Evolutionary conservation across 495 filamentous ascomycete species (phyloP).

Genomic region (Daldinia loculata): DNA sequence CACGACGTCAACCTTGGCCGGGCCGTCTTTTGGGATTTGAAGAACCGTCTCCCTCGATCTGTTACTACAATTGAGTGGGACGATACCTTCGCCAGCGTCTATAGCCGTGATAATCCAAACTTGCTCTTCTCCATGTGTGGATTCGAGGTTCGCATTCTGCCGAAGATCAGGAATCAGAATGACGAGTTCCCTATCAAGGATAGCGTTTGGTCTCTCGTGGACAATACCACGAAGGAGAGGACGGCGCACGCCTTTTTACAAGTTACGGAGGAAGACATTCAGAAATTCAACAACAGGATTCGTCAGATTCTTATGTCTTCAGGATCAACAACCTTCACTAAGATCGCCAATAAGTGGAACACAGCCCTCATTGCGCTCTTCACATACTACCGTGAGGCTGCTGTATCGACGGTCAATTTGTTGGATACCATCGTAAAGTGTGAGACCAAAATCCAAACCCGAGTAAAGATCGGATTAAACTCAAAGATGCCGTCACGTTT

Average conservation of each 20-base stretch:
- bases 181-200: constrained; percentile 98
- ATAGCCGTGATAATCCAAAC: constrained; percentile 98
- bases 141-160: constrained; percentile 96
- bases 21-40: constrained; percentile 99
- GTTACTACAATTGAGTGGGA: constrained; percentile 99
- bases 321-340: constrained; percentile 98
- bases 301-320: constrained; percentile 99
- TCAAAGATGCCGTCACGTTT: constrained; percentile 99
- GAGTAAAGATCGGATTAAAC: constrained; percentile 98
- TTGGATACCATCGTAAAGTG: constrained; percentile 99
- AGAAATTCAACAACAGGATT: constrained; percentile 99
- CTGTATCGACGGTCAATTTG: constrained; percentile 94
- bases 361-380: constrained; percentile 98
- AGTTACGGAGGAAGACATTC: constrained; percentile 97
- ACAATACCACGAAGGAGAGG: constrained; percentile 94
- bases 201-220: constrained; percentile 96
- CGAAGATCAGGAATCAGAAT: constrained; percentile 93
- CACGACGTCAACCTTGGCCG: constrained; percentile 98
- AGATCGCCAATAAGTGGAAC: constrained; percentile 99
- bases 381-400: constrained; percentile 98
- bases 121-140: constrained; percentile 97
- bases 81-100: constrained; percentile 98
- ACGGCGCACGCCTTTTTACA: constrained; percentile 98
- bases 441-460: constrained; percentile 99
- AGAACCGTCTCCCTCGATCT: constrained; percentile 93